phyloP scores from a whole-genome alignment of 495 filamentous ascomycete species.

The Neurospora terricola region DNA sequence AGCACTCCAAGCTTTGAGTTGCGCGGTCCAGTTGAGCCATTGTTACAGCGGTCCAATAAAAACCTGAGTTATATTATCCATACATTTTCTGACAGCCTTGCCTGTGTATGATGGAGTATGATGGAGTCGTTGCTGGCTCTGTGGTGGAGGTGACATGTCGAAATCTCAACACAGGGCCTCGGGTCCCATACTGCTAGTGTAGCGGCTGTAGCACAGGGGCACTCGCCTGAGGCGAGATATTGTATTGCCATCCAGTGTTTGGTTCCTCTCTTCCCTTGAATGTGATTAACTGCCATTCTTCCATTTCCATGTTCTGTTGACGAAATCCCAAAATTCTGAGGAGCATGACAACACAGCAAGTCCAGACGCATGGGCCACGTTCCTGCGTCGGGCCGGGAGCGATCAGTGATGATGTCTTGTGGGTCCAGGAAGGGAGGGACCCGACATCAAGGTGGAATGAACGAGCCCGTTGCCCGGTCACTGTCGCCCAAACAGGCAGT shows the following conservation, averaged over 20 bases:
- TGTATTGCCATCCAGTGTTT: background rate
- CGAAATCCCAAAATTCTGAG: background rate
- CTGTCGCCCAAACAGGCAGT: conserved; percentile 15
- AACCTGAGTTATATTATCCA: background rate
- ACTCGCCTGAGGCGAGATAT: background rate
- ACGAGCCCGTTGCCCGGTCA: conserved; percentile 18
- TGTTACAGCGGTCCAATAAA: background rate
- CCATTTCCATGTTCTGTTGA: background rate
- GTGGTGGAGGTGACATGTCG: background rate
- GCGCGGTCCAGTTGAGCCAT: background rate
- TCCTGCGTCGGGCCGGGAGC: conserved; percentile 1
- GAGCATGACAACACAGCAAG: background rate
- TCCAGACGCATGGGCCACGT: background rate
- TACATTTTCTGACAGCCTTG: background rate
- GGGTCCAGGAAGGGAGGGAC: conserved; percentile 2
- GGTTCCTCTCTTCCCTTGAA: background rate
- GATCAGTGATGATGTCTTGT: conserved; percentile 1
- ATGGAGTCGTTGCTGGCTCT: background rate
- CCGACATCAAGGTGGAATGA: conserved; percentile 1
- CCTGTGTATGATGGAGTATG: background rate
- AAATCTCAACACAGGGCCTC: background rate
- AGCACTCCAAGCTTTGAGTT: conserved; percentile 36
- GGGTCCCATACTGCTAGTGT: background rate
- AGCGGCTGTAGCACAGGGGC: background rate
- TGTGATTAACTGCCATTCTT: background rate